Evolutionary conservation across 129 eudicot genomes (phyloP).

Genomic region (Flaveria brownii): DNA sequence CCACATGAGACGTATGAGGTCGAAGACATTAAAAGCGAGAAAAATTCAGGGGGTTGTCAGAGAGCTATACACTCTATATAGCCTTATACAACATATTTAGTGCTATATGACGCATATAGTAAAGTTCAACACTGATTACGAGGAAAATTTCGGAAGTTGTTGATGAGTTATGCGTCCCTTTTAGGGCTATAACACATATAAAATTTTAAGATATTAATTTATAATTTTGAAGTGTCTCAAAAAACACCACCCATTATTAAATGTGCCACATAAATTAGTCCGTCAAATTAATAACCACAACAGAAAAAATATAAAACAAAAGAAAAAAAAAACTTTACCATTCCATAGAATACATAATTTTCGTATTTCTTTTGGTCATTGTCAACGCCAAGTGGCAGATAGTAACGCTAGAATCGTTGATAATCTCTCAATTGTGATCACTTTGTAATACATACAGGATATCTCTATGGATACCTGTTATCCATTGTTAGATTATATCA

Average conservation of each 20-base stretch:
- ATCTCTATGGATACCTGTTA: not conserved
- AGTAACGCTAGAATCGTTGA: slow-evolving; percentile 16
- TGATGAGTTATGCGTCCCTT: too few relatives aligned
- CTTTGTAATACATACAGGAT: not conserved
- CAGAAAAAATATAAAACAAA: not conserved
- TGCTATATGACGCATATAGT: too few relatives aligned
- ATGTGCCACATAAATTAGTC: not conserved
- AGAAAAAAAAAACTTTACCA: not conserved
- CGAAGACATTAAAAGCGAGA: too few relatives aligned
- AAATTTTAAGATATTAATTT: too few relatives aligned
- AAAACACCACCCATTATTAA: not conserved
- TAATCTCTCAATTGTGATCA: slow-evolving; percentile 15
- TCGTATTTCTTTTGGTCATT: not conserved
- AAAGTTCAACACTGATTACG: too few relatives aligned
- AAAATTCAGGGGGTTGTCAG: too few relatives aligned
- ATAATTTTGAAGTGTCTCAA: too few relatives aligned
- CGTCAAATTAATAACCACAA: not conserved
- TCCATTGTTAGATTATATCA: not conserved
- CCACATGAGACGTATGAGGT: too few relatives aligned
- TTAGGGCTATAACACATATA: too few relatives aligned
- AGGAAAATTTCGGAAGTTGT: too few relatives aligned
- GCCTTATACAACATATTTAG: too few relatives aligned
- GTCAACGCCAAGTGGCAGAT: slow-evolving; percentile 22
- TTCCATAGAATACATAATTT: not conserved
- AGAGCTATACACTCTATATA: too few relatives aligned